Evolutionary conservation across 2,329 filamentous ascomycete species (phyloP).

Genomic region (Alternaria triticina): DNA sequence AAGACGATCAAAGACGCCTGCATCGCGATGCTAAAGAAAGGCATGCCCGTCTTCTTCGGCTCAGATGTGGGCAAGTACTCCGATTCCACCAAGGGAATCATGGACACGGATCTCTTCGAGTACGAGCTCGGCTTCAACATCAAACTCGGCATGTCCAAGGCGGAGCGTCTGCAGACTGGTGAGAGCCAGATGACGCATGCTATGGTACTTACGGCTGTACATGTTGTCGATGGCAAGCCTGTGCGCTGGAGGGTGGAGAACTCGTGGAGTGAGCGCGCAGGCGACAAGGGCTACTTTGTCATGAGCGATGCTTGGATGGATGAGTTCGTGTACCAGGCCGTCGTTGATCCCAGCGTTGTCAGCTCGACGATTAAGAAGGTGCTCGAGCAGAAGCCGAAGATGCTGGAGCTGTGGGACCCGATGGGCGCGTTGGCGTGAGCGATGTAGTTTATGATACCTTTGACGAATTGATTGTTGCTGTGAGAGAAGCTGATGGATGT

Average conservation of each 20-base stretch:
- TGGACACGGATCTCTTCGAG: constrained; percentile 79
- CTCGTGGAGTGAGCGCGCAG: constrained; percentile 74
- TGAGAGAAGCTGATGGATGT: background rate
- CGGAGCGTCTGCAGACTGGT: constrained; percentile 72
- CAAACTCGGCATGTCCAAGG: constrained; percentile 75
- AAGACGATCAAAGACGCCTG: constrained; percentile 73
- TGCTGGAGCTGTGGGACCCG: constrained; percentile 73
- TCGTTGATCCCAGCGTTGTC: constrained; percentile 71
- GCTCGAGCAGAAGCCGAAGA: constrained; percentile 71
- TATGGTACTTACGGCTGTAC: constrained; percentile 88
- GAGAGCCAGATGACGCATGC: constrained; percentile 90
- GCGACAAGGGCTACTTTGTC: constrained; percentile 84
- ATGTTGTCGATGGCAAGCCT: constrained; percentile 70
- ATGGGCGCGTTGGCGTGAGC: constrained; percentile 73
- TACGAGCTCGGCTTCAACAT: constrained; percentile 87
- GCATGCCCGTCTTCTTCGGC: constrained; percentile 86
- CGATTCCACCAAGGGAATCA: constrained; percentile 71
- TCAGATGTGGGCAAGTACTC: constrained; percentile 86
- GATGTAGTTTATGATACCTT: background rate
- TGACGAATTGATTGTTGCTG: background rate
- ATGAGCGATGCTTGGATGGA: constrained; percentile 76
- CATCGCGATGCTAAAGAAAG: constrained; percentile 77
- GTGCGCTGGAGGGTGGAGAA: constrained; percentile 89
- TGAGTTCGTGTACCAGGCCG: constrained; percentile 82
- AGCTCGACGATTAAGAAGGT: constrained; percentile 72